Conservation (phyloP, 306 rosid genomes). For the Elaeagnus macrophylla region DNA sequence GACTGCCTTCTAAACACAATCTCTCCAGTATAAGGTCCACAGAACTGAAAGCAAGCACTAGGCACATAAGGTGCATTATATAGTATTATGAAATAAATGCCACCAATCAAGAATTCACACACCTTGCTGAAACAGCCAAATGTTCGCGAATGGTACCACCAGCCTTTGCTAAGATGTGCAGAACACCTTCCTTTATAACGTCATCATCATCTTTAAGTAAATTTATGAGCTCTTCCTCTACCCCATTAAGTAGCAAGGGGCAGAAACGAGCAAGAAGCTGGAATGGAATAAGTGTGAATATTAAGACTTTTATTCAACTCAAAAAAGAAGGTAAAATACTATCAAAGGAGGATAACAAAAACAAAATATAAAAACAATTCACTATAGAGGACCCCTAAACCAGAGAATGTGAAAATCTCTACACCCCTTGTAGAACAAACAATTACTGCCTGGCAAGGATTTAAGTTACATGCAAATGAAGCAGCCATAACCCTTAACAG, state of each 20-base stretch:
- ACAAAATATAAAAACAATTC: too few relatives aligned
- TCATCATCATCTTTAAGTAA: constrained; percentile 81
- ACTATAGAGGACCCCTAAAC: too few relatives aligned
- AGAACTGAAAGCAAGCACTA: constrained; percentile 51
- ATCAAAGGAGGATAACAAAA: too few relatives aligned
- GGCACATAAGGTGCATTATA: constrained; percentile 19
- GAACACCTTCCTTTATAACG: constrained; percentile 67
- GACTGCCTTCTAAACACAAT: constrained; percentile 82
- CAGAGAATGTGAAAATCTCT: too few relatives aligned
- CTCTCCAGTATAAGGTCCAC: constrained; percentile 83
- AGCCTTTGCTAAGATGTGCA: constrained; percentile 79
- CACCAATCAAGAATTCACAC: constrained; percentile 11
- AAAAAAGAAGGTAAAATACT: too few relatives aligned
- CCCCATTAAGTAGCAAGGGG: constrained; percentile 69
- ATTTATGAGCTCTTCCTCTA: constrained; percentile 67
- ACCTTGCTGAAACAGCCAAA: constrained; percentile 75
- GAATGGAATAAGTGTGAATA: neutral
- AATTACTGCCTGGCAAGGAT: too few relatives aligned
- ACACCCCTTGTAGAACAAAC: too few relatives aligned
- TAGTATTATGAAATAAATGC: constrained; percentile 6
- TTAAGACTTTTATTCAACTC: neutral
- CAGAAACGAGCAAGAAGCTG: constrained; percentile 91
- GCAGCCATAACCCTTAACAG: too few relatives aligned
- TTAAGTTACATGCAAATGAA: too few relatives aligned
- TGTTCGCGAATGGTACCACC: constrained; percentile 89